Percentiles rank a stretch among this genome's conserved stretches.
Evolutionary conservation across 2,329 filamentous ascomycete species (phyloP).

Genomic region (Alternaria sp.): DNA sequence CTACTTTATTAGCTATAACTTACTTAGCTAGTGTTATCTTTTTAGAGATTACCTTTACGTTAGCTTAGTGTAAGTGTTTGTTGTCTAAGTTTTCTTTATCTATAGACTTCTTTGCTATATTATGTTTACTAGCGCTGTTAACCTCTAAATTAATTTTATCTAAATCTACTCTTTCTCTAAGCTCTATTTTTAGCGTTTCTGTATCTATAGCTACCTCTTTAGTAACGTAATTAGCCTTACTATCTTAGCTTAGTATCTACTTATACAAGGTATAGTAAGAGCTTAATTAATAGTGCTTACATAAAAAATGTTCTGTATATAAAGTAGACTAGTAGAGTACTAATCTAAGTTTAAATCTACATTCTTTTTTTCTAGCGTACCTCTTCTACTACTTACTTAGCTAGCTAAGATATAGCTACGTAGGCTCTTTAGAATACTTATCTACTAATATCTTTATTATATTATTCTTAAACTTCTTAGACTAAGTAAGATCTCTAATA

Average conservation of each 20-base stretch:
- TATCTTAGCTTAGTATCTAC: not conserved
- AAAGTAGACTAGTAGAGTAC: conserved; percentile 2
- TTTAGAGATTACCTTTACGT: not conserved
- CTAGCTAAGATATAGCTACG: conserved; percentile 1
- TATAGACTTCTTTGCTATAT: not conserved
- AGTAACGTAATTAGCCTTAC: not conserved
- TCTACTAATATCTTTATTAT: not conserved
- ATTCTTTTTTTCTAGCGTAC: not conserved
- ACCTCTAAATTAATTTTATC: not conserved
- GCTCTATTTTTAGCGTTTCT: not conserved
- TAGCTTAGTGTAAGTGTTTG: not conserved
- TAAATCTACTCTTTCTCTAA: not conserved
- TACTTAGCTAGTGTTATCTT: not conserved
- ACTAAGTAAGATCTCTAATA: conserved; percentile 4
- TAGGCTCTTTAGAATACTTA: not conserved
- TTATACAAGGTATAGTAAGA: not conserved
- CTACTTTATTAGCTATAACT: too few species aligned
- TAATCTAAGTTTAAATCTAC: not conserved
- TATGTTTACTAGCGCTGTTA: not conserved
- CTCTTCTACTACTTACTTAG: not conserved
- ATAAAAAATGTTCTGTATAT: not conserved
- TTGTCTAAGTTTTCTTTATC: not conserved
- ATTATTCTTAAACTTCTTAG: not conserved
- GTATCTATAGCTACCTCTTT: not conserved
- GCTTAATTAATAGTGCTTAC: not conserved